Evolutionary conservation across 2,329 filamentous ascomycete genomes (phyloP), one percentile per base, ranked within the genome.

Genomic region (Cladophialophora immunda): DNA sequence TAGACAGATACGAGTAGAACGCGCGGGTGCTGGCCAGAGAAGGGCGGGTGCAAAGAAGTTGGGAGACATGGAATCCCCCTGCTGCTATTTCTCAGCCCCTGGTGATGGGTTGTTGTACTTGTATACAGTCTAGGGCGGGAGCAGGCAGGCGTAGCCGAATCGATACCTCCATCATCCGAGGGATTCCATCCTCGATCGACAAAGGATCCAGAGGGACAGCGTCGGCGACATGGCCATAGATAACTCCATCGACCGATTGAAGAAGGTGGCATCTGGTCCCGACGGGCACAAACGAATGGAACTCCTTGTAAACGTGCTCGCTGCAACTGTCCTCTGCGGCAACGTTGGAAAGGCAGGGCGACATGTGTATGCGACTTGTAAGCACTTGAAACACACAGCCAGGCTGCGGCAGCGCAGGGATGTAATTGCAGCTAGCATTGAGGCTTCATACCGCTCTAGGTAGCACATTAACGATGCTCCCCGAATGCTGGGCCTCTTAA

Each of bases 341-440:
- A 30, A 7, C 38, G 30, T 59, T 30, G 25, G 9, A 50, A 19
- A 7, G 25, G 45, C 45, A 50, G 3, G 7, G 8, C 22, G 45
- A 22, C 45, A 25, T 22, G 45, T 50, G 45, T 22, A 50, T 22
- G 45, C 22, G 25, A 13, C 6, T 50, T 30, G 58, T 54, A 61
- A 61, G 30, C 58, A 61, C 45, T 29, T 50, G 4, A 30, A 53
- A 47, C 29, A 61, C 53, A 36, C 45, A n/a, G n/a, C 38, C 47
- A 54, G 45, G n/a, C 25, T 61, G 29, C 27, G 25, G 29, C 9
- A 8, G 38, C 7, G 7, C 27, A 47, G 5, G 25, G 19, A 17
- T 45, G 17, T 22, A 9, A 15, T 59, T 34, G 38, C 6, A 25
- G n/a, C 27, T 50, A 25, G 45, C 45, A 50, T 50, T 4, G n/a